These are phyloP conservation scores for Pseudocercospora fuligena DNA, from an alignment of 2,329 filamentous ascomycete genomes.

Conservation along the genomic window DNA sequence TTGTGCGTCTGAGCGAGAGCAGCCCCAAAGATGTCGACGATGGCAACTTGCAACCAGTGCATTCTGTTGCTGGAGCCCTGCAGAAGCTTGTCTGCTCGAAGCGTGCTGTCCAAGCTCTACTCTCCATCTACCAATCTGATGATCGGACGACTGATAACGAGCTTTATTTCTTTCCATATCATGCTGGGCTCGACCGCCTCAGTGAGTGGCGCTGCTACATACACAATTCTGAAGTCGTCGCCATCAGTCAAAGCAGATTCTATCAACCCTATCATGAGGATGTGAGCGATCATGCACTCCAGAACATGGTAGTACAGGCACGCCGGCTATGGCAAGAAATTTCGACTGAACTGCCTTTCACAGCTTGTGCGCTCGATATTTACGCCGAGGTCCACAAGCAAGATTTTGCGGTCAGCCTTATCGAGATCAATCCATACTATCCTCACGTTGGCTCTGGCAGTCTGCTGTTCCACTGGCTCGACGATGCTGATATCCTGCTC, in stretches of 20 bases:
- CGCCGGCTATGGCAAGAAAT: constrained; percentile 1
- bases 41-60: constrained; percentile 5
- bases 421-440: constrained; percentile 20
- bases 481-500: constrained; percentile 10
- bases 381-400: constrained; percentile 19
- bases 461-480: constrained; percentile 17
- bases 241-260: constrained; percentile 18
- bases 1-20: constrained; percentile 16
- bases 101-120: constrained; percentile 15
- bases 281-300: constrained; percentile 3
- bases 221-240: constrained; percentile 6
- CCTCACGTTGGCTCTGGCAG: constrained; percentile 11
- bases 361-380: constrained; percentile 6
- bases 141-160: constrained; percentile 12
- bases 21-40: constrained; percentile 17
- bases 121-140: neutral
- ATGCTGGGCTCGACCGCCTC: constrained; percentile 12
- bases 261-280: constrained; percentile 11
- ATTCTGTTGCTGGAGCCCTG: constrained; percentile 8
- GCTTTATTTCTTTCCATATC: constrained; percentile 17
- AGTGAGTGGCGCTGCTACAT: constrained; percentile 21
- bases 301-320: constrained; percentile 7
- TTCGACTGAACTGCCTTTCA: neutral
- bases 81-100: constrained; percentile 16
- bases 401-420: constrained; percentile 15